These are phyloP conservation scores for Umbilicaria muhlenbergii DNA, from an alignment of 495 filamentous ascomycete species.

Conservation along the genomic window DNA sequence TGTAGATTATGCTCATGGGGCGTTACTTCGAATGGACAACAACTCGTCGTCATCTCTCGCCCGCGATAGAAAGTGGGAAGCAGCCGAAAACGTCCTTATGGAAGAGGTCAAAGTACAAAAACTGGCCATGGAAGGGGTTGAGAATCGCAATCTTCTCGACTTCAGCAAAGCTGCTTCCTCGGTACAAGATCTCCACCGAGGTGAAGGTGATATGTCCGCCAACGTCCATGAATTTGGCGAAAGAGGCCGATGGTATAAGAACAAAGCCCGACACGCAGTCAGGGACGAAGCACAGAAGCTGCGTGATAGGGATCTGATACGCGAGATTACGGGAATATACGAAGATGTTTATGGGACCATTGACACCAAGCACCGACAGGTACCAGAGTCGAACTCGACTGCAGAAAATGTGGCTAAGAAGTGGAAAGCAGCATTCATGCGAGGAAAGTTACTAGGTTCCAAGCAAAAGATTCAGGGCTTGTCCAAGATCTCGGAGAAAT, in stretches of 20 bases:
- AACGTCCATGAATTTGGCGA: conserved; percentile 17
- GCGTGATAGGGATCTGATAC: conserved; percentile 20
- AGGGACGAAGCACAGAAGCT: conserved; percentile 10
- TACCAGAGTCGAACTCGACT: not conserved
- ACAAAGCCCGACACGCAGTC: conserved; percentile 14
- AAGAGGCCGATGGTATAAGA: conserved; percentile 19
- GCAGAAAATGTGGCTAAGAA: not conserved
- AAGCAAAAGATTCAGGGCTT: not conserved
- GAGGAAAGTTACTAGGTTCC: not conserved
- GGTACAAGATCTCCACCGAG: conserved; percentile 8
- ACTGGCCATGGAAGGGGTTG: conserved; percentile 16
- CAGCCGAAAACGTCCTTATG: conserved; percentile 13
- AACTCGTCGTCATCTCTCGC: conserved; percentile 17
- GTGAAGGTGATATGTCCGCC: conserved; percentile 20
- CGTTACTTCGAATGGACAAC: conserved; percentile 28
- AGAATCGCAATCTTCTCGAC: conserved; percentile 8
- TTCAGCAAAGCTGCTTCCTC: conserved; percentile 3
- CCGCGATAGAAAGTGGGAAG: conserved; percentile 5
- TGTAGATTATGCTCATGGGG: conserved; percentile 12
- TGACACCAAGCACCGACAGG: conserved; percentile 23
- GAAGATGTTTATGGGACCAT: conserved; percentile 30
- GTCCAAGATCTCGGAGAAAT: not conserved
- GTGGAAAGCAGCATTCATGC: not conserved
- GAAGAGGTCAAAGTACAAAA: conserved; percentile 9
- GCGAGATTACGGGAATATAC: conserved; percentile 27